Conservation (phyloP, 164 flowering plant species). For the Stephania yunnanensis region DNA sequence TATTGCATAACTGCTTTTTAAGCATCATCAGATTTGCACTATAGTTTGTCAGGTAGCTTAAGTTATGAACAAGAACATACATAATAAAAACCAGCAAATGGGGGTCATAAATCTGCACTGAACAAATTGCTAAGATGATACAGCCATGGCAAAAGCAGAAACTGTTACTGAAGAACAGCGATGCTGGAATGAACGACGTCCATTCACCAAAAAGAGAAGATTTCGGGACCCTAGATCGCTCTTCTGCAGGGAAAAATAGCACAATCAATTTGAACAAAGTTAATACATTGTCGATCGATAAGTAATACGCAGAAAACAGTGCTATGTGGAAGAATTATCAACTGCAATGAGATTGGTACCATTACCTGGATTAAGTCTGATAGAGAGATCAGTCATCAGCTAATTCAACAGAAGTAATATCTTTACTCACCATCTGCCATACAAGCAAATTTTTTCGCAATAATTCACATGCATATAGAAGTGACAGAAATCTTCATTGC, state of each 20-base stretch:
- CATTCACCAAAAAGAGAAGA: background rate
- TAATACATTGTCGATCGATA: background rate
- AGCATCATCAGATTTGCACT: too few species aligned
- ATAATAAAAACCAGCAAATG: too few species aligned
- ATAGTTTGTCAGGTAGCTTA: too few species aligned
- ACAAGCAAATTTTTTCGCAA: background rate
- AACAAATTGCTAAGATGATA: background rate
- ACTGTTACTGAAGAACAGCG: background rate
- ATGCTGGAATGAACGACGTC: background rate
- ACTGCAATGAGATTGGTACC: background rate
- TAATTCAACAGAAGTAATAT: constrained; percentile 20
- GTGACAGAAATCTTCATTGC: too few species aligned
- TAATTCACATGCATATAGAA: background rate
- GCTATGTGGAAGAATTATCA: background rate
- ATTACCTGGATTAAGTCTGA: background rate
- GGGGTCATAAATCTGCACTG: background rate
- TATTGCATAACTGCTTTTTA: too few species aligned
- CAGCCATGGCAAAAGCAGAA: background rate
- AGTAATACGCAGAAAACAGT: background rate
- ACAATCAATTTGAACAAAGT: background rate
- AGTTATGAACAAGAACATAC: too few species aligned
- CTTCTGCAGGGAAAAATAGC: background rate
- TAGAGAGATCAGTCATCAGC: constrained; percentile 16
- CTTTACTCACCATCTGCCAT: constrained; percentile 39
- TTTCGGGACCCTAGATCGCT: background rate